Percentiles rank a stretch among this genome's conserved stretches.
Conservation (phyloP, 2,329 filamentous ascomycete genomes). For the Pochonia chlamydosporia region DNA sequence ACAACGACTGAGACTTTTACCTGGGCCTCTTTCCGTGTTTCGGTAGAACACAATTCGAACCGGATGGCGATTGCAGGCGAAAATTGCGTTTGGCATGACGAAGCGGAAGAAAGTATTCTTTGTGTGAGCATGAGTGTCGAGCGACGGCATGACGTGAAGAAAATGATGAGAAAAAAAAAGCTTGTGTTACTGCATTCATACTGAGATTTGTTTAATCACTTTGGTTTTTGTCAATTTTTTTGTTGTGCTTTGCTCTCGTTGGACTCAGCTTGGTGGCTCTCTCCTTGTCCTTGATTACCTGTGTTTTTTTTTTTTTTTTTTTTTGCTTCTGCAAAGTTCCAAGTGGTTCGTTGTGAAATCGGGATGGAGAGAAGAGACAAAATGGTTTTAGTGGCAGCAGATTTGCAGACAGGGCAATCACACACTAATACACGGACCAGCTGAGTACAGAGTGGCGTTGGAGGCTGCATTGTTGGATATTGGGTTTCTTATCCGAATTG, state of each 20-base stretch:
- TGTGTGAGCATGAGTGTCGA: neutral
- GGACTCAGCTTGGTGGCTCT: neutral
- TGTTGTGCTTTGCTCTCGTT: neutral
- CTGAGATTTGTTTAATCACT: neutral
- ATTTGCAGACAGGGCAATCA: neutral
- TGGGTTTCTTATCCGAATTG: neutral
- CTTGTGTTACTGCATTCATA: neutral
- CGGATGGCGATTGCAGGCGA: slow-evolving; percentile 1
- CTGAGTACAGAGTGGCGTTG: slow-evolving; percentile 2
- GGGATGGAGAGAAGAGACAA: neutral
- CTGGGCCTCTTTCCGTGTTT: neutral
- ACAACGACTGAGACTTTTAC: slow-evolving; percentile 16
- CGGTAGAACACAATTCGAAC: neutral
- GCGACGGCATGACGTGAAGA: neutral
- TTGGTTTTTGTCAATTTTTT: neutral
- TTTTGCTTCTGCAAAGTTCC: neutral
- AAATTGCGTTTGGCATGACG: slow-evolving; percentile 2
- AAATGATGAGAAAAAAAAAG: slow-evolving; percentile 1
- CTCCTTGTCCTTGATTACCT: neutral
- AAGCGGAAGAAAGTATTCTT: neutral
- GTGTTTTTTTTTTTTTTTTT: neutral
- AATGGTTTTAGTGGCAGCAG: neutral
- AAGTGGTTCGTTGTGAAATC: neutral
- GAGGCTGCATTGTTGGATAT: slow-evolving; percentile 5
- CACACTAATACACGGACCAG: neutral